Conservation (phyloP, 2,329 filamentous ascomycete genomes). For the Setomelanomma holmii region DNA sequence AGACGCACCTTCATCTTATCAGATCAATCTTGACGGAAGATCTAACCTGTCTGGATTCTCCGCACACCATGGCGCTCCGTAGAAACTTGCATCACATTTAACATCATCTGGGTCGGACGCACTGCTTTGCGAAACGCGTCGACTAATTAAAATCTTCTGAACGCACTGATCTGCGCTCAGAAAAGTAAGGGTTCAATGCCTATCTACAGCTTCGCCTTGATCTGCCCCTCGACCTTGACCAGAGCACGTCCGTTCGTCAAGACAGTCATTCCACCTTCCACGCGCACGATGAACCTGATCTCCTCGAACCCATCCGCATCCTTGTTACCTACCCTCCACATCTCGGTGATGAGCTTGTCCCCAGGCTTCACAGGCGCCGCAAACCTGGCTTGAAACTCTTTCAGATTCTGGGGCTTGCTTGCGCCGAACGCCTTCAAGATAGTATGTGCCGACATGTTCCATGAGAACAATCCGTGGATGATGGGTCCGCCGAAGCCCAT, state of each 20-base stretch:
- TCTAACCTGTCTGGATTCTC: constrained; percentile 20
- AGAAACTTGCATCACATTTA: too few relatives aligned
- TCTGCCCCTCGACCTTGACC: constrained; percentile 67
- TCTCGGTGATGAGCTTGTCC: constrained; percentile 80
- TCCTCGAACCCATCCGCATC: constrained; percentile 76
- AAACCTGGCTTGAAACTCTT: constrained; percentile 88
- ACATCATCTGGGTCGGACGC: too few relatives aligned
- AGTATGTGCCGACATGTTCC: constrained; percentile 79
- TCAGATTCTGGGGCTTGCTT: constrained; percentile 80
- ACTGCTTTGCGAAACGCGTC: too few relatives aligned
- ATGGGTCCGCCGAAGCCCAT: constrained; percentile 93
- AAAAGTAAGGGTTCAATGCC: too few relatives aligned
- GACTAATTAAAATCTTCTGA: too few relatives aligned
- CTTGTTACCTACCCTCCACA: constrained; percentile 77
- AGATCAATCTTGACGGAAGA: constrained; percentile 31
- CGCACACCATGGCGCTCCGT: not conserved
- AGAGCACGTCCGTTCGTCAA: constrained; percentile 86
- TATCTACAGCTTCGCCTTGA: constrained; percentile 48
- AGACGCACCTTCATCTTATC: constrained; percentile 33
- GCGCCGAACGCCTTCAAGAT: constrained; percentile 76
- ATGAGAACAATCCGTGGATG: constrained; percentile 87
- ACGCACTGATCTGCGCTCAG: not conserved
- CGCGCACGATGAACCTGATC: constrained; percentile 77
- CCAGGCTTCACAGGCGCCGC: constrained; percentile 83
- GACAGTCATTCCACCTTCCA: constrained; percentile 82